Conservation (phyloP, 2,329 filamentous ascomycete species). For the Seiridium unicorne region DNA sequence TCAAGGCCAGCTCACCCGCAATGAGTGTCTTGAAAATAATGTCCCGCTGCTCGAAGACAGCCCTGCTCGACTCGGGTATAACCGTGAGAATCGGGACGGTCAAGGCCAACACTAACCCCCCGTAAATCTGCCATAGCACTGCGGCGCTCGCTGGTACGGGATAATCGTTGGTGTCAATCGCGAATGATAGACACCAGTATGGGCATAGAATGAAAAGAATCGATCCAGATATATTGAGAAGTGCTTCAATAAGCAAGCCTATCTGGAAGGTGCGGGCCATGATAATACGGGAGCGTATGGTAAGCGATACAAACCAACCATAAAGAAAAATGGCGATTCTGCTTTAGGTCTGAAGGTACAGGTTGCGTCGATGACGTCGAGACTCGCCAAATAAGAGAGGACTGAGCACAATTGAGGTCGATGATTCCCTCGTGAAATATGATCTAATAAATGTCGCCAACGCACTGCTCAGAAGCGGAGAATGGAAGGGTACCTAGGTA, state of each 20-base stretch:
- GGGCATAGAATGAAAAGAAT: slow-evolving; percentile 15
- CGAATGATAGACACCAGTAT: slow-evolving; percentile 17
- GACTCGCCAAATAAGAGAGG: background rate
- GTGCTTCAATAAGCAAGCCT: slow-evolving; percentile 15
- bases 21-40: slow-evolving; percentile 18
- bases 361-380: background rate
- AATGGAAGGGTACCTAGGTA: too few relatives aligned
- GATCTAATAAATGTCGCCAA: too few relatives aligned
- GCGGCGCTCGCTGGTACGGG: slow-evolving; percentile 14
- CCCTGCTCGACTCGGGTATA: slow-evolving; percentile 12
- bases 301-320: too few relatives aligned
- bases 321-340: too few relatives aligned
- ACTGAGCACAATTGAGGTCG: too few relatives aligned
- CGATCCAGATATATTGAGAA: slow-evolving; percentile 18
- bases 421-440: too few relatives aligned
- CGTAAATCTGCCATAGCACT: slow-evolving; percentile 19
- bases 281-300: too few relatives aligned
- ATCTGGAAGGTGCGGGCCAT: slow-evolving; percentile 17
- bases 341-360: too few relatives aligned
- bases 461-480: too few relatives aligned
- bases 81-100: slow-evolving; percentile 16
- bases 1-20: slow-evolving; percentile 17
- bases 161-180: slow-evolving; percentile 3
- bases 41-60: slow-evolving; percentile 14
- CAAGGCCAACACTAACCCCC: slow-evolving; percentile 17